phyloP scores from a whole-genome alignment of 2,329 filamentous ascomycete species.

The Metarhizium brunneum region DNA sequence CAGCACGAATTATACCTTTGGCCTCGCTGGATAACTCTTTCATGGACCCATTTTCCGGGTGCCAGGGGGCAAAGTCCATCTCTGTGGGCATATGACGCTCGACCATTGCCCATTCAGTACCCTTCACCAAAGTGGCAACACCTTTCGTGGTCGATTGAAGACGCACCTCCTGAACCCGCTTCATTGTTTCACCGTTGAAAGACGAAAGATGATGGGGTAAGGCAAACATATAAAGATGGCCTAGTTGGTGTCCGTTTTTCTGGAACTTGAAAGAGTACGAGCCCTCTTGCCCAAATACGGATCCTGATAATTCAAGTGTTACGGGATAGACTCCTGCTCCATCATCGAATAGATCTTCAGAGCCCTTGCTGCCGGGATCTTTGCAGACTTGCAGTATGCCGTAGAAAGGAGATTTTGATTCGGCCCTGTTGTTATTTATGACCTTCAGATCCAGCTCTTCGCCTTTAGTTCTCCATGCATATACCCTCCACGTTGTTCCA shows the following conservation, averaged over 20 bases:
- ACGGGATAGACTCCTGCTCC: constrained; percentile 68
- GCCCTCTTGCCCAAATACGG: constrained; percentile 48
- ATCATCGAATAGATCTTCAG: constrained; percentile 63
- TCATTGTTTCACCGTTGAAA: constrained; percentile 51
- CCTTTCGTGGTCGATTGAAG: constrained; percentile 84
- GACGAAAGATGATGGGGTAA: constrained; percentile 78
- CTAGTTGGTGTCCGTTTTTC: constrained; percentile 54
- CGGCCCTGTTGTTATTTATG: constrained; percentile 54
- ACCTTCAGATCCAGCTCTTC: constrained; percentile 59
- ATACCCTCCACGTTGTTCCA: constrained; percentile 68
- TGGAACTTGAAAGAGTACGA: constrained; percentile 65
- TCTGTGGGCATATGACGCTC: constrained; percentile 62
- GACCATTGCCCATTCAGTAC: constrained; percentile 66
- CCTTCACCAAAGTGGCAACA: constrained; percentile 60
- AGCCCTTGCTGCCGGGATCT: constrained; percentile 44
- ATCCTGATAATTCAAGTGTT: constrained; percentile 54
- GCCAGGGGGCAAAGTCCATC: constrained; percentile 77
- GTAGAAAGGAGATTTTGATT: constrained; percentile 58
- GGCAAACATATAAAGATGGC: constrained; percentile 71
- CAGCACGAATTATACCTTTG: constrained; percentile 47
- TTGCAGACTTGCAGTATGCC: constrained; percentile 81
- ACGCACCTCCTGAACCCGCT: constrained; percentile 44
- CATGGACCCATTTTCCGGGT: constrained; percentile 39
- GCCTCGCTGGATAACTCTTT: constrained; percentile 40
- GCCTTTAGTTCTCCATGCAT: constrained; percentile 54